Percentiles rank a stretch among this genome's conserved stretches.
Evolutionary conservation across 441 rosid genomes (phyloP).

Genomic region (Metrosideros polymorpha): DNA sequence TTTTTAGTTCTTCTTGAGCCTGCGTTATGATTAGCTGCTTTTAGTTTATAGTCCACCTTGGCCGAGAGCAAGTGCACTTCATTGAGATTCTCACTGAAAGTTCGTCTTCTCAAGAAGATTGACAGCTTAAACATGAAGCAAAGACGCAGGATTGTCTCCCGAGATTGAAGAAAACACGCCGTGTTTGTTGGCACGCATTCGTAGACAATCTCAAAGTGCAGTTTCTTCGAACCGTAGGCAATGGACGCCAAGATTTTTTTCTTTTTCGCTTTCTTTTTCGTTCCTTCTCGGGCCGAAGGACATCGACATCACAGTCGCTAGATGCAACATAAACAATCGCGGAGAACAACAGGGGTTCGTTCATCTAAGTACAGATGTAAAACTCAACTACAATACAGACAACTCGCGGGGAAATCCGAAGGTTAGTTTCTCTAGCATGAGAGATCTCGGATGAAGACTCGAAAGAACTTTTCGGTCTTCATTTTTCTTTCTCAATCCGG

Average conservation of each 20-base stretch:
- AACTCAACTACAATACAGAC: neutral
- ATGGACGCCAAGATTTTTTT: neutral
- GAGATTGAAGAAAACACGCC: neutral
- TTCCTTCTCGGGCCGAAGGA: neutral
- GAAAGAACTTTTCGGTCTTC: neutral
- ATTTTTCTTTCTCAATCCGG: neutral
- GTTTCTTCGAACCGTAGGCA: neutral
- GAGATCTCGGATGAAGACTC: neutral
- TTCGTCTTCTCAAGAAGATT: neutral
- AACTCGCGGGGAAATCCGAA: neutral
- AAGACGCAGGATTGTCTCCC: neutral
- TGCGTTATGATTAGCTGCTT: neutral
- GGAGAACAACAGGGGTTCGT: neutral
- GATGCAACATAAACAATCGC: neutral
- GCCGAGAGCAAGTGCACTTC: neutral
- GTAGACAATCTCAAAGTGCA: neutral
- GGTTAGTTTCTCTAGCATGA: neutral
- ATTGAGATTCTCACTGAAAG: neutral
- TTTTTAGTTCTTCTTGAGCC: neutral
- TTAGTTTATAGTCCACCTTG: neutral
- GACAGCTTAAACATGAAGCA: neutral
- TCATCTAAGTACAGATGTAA: neutral
- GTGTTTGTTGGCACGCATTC: neutral
- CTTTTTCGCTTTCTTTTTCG: rapidly evolving
- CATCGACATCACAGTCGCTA: neutral